phyloP scores from a whole-genome alignment of 2,329 filamentous ascomycete species.

The Stagonosporopsis cucurbitacearum region DNA sequence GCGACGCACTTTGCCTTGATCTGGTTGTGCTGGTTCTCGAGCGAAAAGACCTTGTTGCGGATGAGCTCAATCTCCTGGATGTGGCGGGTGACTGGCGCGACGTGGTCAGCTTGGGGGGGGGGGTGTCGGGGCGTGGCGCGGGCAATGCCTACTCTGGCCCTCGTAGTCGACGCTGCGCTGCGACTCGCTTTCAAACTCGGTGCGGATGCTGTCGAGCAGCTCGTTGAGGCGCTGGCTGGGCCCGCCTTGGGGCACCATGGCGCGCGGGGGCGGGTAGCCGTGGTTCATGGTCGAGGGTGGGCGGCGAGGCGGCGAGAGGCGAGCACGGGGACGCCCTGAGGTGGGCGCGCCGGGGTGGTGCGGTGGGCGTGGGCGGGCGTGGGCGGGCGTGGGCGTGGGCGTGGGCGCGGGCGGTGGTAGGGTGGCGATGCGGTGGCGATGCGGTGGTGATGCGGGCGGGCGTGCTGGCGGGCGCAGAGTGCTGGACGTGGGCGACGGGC shows the following conservation, averaged over 20 bases:
- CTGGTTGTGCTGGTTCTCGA: slow-evolving; percentile 87
- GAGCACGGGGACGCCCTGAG: slow-evolving; percentile 25
- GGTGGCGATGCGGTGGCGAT: no score
- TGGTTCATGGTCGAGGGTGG: slow-evolving; percentile 61
- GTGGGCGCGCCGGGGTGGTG: slow-evolving; percentile 23
- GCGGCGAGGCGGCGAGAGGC: not conserved
- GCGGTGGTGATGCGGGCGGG: no score
- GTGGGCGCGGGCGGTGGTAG: slow-evolving; percentile 9
- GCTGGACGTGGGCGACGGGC: no score
- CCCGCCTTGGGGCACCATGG: slow-evolving; percentile 64
- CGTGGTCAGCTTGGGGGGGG: slow-evolving; percentile 1
- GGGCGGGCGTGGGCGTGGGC: not conserved
- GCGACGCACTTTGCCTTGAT: slow-evolving; percentile 86
- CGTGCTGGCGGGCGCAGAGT: no score
- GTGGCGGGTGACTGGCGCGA: slow-evolving; percentile 76
- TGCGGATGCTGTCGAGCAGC: slow-evolving; percentile 86
- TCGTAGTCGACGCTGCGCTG: slow-evolving; percentile 86
- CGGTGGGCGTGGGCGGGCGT: not conserved
- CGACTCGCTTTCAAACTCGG: slow-evolving; percentile 87
- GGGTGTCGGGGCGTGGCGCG: slow-evolving; percentile 37
- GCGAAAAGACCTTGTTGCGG: slow-evolving; percentile 87
- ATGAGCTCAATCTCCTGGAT: slow-evolving; percentile 96
- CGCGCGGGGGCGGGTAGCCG: slow-evolving; percentile 79
- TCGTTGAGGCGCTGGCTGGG: slow-evolving; percentile 83
- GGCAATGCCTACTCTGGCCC: slow-evolving; percentile 92